Conservation (phyloP, 345 rosid species). For the Iberis pinnata region DNA sequence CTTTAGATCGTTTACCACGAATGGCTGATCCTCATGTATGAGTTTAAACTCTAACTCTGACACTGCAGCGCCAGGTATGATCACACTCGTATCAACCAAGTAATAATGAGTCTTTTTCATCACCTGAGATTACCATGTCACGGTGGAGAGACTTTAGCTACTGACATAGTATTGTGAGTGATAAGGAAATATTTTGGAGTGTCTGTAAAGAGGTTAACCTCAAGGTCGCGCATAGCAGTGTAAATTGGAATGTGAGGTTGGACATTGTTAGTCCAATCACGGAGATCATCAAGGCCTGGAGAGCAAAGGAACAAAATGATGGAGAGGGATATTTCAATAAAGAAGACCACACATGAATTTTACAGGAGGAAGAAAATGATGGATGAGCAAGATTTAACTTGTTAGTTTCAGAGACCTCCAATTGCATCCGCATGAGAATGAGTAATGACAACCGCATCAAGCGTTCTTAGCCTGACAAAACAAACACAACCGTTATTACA, state of each 20-base stretch:
- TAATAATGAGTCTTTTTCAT: slow-evolving; percentile 97
- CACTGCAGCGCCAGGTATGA: slow-evolving; percentile 84
- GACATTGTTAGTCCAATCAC: slow-evolving; percentile 94
- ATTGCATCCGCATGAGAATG: slow-evolving; percentile 99
- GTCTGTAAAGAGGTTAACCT: slow-evolving; percentile 36
- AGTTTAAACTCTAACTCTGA: slow-evolving; percentile 71
- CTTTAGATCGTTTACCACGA: slow-evolving; percentile 58
- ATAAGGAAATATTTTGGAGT: background rate
- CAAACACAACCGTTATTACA: slow-evolving; percentile 41
- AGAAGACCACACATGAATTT: slow-evolving; percentile 14
- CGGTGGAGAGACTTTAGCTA: slow-evolving; percentile 9
- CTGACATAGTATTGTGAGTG: slow-evolving; percentile 1
- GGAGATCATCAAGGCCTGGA: slow-evolving; percentile 90
- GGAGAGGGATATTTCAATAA: slow-evolving; percentile 15
- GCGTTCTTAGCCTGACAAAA: slow-evolving; percentile 87
- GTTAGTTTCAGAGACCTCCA: slow-evolving; percentile 80
- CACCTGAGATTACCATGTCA: slow-evolving; percentile 45
- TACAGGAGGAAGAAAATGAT: slow-evolving; percentile 24
- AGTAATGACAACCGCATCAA: slow-evolving; percentile 94
- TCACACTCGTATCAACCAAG: slow-evolving; percentile 73
- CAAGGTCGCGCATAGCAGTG: slow-evolving; percentile 72
- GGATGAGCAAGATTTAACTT: slow-evolving; percentile 28
- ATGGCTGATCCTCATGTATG: slow-evolving; percentile 74
- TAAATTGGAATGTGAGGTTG: slow-evolving; percentile 74
- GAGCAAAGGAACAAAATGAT: background rate